Evolutionary conservation across 495 filamentous ascomycete genomes (phyloP).

Genomic region (Penicillium herquei): DNA sequence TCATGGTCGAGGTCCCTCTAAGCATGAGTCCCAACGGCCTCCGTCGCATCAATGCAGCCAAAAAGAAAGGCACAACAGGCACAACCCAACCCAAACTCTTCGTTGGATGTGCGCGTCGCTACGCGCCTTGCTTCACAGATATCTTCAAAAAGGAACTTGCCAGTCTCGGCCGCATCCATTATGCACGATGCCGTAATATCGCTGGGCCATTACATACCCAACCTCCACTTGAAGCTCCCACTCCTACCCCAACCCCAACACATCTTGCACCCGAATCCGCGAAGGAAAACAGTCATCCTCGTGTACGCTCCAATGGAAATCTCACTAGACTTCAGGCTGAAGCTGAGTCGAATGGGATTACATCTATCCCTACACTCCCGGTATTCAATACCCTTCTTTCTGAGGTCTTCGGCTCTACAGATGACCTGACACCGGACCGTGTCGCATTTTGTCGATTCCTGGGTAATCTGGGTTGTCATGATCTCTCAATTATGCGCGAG

Average conservation of each 20-base stretch:
- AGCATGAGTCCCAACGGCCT: constrained; percentile 41
- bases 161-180: constrained; percentile 44
- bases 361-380: background rate
- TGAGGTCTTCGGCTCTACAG: constrained; percentile 29
- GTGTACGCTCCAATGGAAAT: background rate
- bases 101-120: constrained; percentile 55
- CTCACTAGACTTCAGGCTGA: background rate
- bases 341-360: background rate
- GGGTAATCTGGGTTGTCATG: constrained; percentile 51
- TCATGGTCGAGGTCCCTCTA: constrained; percentile 56
- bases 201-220: constrained; percentile 34
- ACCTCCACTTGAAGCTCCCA: no score
- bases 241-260: background rate
- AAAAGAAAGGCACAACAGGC: constrained; percentile 13
- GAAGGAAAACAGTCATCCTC: no score
- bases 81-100: constrained; percentile 40
- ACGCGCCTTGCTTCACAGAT: constrained; percentile 50
- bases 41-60: constrained; percentile 41
- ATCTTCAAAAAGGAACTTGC: constrained; percentile 48
- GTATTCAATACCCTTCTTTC: constrained; percentile 21
- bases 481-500: constrained; percentile 57
- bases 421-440: constrained; percentile 33
- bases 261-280: background rate
- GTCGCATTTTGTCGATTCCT: constrained; percentile 43
- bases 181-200: constrained; percentile 55